Percentiles rank a stretch among this genome's conserved stretches.
phyloP scores from a whole-genome alignment of 345 rosid species.

The Hibiscus tridactylites region DNA sequence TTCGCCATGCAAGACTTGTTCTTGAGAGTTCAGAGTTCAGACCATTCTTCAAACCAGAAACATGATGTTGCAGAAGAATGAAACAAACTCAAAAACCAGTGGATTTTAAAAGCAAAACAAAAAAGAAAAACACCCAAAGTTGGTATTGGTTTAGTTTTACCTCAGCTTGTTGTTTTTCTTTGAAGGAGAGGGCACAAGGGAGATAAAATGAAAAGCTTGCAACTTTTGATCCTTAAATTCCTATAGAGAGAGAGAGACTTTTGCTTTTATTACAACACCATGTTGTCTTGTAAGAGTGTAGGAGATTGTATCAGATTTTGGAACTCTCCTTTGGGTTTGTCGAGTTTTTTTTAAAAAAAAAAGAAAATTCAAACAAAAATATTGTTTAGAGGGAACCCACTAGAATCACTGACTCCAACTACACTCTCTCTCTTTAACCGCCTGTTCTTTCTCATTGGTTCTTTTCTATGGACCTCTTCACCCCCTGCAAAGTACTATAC shows the following conservation, averaged over 20 bases:
- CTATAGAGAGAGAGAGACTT: not conserved
- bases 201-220: not conserved
- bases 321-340: conserved; percentile 18
- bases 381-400: conserved; percentile 49
- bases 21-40: conserved; percentile 9
- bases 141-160: not conserved
- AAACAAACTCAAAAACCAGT: not conserved
- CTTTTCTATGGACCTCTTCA: conserved; percentile 31
- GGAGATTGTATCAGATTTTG: conserved; percentile 21
- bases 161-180: conserved; percentile 5
- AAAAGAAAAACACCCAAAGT: not conserved
- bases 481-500: conserved; percentile 27
- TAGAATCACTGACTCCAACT: conserved; percentile 67
- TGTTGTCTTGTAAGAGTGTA: conserved; percentile 16
- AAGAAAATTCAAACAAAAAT: not conserved
- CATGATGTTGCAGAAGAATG: conserved; percentile 1
- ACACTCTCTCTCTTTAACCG: conserved; percentile 61
- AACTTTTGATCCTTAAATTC: conserved; percentile 28
- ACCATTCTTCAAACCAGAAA: conserved; percentile 26
- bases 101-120: not conserved
- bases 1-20: conserved; percentile 54
- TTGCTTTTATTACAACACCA: conserved; percentile 21
- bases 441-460: conserved; percentile 66
- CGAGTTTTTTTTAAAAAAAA: not conserved
- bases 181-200: no score